A percentile compares a stretch with the other conserved stretches of the same genome.
These are phyloP conservation scores for Suhomyces maxii DNA, from an alignment of 1,139 yeast genomes.

Conservation along the genomic window DNA sequence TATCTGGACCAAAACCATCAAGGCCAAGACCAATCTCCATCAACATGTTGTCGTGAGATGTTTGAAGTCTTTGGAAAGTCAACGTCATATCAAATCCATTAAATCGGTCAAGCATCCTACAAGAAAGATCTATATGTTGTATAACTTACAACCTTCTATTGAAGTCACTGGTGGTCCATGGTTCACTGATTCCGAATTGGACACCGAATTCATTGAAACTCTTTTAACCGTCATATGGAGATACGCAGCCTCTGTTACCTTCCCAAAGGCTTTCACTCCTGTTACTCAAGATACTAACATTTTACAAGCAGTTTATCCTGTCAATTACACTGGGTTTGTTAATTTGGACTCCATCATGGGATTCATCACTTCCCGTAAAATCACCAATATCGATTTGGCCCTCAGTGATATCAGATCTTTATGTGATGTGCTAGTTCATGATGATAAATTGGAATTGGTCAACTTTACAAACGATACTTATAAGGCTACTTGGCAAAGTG, in stretches of 20 bases:
- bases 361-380: conserved; percentile 71
- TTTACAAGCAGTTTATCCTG: conserved; percentile 40
- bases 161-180: conserved; percentile 99
- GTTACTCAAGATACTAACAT: conserved; percentile 39
- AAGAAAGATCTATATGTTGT: conserved; percentile 92
- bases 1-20: conserved; percentile 92
- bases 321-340: conserved; percentile 59
- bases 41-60: conserved; percentile 89
- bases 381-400: conserved; percentile 79
- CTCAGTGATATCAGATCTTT: conserved; percentile 73
- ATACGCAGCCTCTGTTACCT: conserved; percentile 72
- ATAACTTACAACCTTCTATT: conserved; percentile 86
- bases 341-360: conserved; percentile 70
- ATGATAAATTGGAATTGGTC: conserved; percentile 76
- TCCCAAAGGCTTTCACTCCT: conserved; percentile 64
- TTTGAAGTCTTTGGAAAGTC: conserved; percentile 77
- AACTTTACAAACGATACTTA: conserved; percentile 49
- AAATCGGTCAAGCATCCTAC: conserved; percentile 96
- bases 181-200: conserved; percentile 96
- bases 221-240: conserved; percentile 85
- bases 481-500: conserved; percentile 61
- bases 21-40: conserved; percentile 87
- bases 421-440: conserved; percentile 85
- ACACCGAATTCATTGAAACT: conserved; percentile 88
- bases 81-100: conserved; percentile 83